Conservation (phyloP, 169 alveolate genomes). For the Theileria luwenshuni region DNA sequence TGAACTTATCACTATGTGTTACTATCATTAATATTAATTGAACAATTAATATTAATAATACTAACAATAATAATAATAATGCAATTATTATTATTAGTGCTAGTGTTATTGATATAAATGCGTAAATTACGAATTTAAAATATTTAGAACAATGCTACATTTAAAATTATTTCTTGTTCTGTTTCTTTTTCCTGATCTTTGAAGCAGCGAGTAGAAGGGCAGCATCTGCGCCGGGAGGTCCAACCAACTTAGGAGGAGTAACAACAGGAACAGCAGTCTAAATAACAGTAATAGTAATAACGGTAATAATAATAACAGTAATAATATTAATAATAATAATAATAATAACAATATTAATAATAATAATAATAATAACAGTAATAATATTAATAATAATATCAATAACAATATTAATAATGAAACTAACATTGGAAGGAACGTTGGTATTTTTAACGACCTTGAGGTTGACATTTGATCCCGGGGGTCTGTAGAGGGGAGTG, state of each 20-base stretch:
- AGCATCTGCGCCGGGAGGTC: constrained; percentile 70
- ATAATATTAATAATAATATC: no score
- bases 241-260: constrained; percentile 20
- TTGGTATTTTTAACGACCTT: constrained; percentile 12
- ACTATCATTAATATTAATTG: background rate
- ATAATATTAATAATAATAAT: no score
- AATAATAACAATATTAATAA: background rate
- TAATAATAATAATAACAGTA: no score
- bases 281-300: background rate
- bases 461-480: constrained; percentile 62
- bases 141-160: background rate
- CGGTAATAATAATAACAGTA: background rate
- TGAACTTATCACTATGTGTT: background rate
- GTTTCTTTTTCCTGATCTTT: constrained; percentile 43
- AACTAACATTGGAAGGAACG: constrained; percentile 25
- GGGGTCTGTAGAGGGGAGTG: constrained; percentile 74
- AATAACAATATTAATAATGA: no score
- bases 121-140: background rate
- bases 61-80: background rate
- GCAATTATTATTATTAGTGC: background rate
- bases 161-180: constrained; percentile 10
- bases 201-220: constrained; percentile 60
- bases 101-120: background rate
- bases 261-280: constrained; percentile 53
- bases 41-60: background rate